Base-by-base conservation (phyloP, 2,329 filamentous ascomycete species). In the Ceratocystis eucalypticola region DNA sequence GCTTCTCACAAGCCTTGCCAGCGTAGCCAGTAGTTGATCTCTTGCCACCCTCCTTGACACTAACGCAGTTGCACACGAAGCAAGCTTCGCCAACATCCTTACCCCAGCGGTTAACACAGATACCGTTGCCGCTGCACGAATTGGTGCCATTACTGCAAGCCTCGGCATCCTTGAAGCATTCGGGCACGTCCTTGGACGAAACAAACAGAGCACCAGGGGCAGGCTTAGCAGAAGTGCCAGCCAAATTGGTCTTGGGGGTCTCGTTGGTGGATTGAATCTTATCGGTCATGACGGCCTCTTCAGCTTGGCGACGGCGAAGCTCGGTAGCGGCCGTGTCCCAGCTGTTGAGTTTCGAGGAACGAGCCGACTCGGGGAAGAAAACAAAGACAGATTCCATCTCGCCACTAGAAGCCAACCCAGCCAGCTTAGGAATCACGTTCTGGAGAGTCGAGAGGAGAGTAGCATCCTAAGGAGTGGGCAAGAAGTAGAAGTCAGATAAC, bases 1-100 rank as follows among this genome's bases (percentile, higher is more conserved):
- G 83, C 84, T 97, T 99, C 74, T 94, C 86, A 78, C 94, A 99
- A 61, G 88, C 87, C 46, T 84, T 79, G 17, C 94, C 94, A 62
- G 86, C 93, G 91, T 91, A 97, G 73, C 86, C 82, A 28, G 55
- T 59, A 0, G 84, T 84, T 15, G 85, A 84, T 75, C 85, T 85
- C 46, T 81, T 78, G 17, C 76, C 55, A n/a, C 28, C 30, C 3
- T 79, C n/a, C 74, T 74, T 57, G 80, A 78, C 64, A 80, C 78
- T 77, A 65, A 79, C 77, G 78, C 94, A 99, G 69, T 79, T 79
- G 79, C 94, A 99, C 67, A 83, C 80, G 74, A 87, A 97, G 82
- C 93, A 97, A 10, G 75, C 75, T 7, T 69, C 70, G 67, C 80
- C 64, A 74, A 74, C 20, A 15, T 76, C 74, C 64, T 73, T 74